Conservation (phyloP, 208 protist species). For the Leishmania tropica region DNA sequence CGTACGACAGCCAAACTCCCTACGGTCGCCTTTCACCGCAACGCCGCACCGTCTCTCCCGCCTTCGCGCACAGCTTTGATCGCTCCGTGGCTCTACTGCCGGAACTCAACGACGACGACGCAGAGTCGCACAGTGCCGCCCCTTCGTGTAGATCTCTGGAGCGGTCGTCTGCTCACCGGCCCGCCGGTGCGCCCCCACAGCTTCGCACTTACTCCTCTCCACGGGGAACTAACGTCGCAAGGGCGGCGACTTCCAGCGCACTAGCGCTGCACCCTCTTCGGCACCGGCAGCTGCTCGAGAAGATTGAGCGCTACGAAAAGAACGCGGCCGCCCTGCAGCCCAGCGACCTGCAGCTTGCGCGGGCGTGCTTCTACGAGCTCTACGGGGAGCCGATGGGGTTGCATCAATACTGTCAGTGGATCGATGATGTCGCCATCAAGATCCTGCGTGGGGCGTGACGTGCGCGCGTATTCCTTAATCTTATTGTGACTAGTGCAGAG, state of each 20-base stretch:
- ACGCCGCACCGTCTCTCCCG: conserved; percentile 13
- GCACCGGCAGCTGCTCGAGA: conserved; percentile 38
- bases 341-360: conserved; percentile 38
- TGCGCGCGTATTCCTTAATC: not conserved
- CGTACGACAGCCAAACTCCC: conserved; percentile 24
- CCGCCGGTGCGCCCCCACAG: conserved; percentile 10
- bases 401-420: conserved; percentile 53
- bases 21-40: conserved; percentile 29
- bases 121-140: not conserved
- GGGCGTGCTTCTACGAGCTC: conserved; percentile 51
- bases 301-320: conserved; percentile 39
- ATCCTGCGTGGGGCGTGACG: conserved; percentile 17
- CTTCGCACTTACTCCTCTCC: conserved; percentile 32
- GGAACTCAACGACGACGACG: not conserved
- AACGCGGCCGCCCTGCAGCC: conserved; percentile 19
- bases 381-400: conserved; percentile 43
- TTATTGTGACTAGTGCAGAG: not conserved
- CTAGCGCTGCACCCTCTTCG: conserved; percentile 17
- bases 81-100: not conserved
- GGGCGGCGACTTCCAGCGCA: not conserved
- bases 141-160: conserved; percentile 4
- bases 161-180: not conserved
- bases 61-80: not conserved
- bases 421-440: conserved; percentile 52
- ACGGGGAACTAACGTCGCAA: conserved; percentile 7